Percentiles rank a stretch among this genome's conserved stretches.
These are phyloP conservation scores for Aspergillus neotritici DNA, from an alignment of 2,329 filamentous ascomycete genomes.

Conservation along the genomic window DNA sequence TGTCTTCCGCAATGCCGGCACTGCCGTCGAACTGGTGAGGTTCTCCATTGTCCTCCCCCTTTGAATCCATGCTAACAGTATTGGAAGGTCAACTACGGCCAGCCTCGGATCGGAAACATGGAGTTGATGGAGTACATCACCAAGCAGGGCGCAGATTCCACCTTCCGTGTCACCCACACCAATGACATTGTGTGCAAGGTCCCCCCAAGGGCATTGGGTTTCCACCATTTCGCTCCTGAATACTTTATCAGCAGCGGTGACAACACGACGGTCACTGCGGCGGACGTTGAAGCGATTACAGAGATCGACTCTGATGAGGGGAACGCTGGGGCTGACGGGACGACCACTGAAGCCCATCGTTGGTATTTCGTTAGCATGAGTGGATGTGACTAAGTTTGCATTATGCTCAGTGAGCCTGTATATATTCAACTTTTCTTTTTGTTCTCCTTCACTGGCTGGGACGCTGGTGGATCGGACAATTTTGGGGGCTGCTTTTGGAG, in stretches of 20 bases:
- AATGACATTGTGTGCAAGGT: conserved; percentile 30
- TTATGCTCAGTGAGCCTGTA: no score
- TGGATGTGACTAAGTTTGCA: background rate
- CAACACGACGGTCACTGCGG: conserved; percentile 15
- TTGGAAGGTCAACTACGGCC: conserved; percentile 33
- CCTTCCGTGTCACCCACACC: conserved; percentile 31
- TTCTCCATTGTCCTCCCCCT: no score
- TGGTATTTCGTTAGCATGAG: conserved; percentile 21
- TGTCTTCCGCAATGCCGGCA: conserved; percentile 35
- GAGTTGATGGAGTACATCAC: conserved; percentile 29
- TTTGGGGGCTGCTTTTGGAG: no score
- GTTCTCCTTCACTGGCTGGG: no score
- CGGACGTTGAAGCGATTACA: conserved; percentile 21
- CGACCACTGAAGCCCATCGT: conserved; percentile 20
- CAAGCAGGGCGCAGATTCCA: conserved; percentile 16
- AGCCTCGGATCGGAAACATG: conserved; percentile 32
- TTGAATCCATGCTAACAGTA: background rate
- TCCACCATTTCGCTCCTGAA: conserved; percentile 26
- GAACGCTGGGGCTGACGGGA: conserved; percentile 19
- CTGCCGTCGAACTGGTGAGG: conserved; percentile 37
- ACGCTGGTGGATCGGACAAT: no score
- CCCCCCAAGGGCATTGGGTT: conserved; percentile 22
- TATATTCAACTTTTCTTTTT: no score
- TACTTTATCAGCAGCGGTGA: conserved; percentile 28
- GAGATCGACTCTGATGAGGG: conserved; percentile 22